phyloP scores from a whole-genome alignment of 2,329 filamentous ascomycete species.

The Alternaria sp. region DNA sequence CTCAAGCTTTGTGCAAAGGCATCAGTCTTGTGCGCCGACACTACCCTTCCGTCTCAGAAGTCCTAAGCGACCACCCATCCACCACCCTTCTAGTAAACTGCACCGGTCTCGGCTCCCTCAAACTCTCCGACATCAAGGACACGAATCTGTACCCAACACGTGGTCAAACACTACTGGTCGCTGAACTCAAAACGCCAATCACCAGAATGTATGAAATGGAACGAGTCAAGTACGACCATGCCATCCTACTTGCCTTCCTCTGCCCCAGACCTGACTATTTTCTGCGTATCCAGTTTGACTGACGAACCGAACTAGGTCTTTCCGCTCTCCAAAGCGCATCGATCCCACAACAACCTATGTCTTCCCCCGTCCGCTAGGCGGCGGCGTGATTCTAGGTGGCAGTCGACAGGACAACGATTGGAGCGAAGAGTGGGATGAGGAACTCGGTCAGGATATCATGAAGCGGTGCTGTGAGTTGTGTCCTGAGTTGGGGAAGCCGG shows the following conservation, averaged over 20 bases:
- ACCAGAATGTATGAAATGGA: slow-evolving; percentile 46
- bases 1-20: slow-evolving; percentile 76
- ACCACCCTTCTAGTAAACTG: slow-evolving; percentile 82
- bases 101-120: slow-evolving; percentile 77
- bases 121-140: slow-evolving; percentile 84
- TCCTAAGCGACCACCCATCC: slow-evolving; percentile 64
- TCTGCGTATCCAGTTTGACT: neutral
- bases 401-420: slow-evolving; percentile 81
- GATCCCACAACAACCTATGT: slow-evolving; percentile 54
- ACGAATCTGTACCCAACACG: slow-evolving; percentile 72
- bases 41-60: slow-evolving; percentile 71
- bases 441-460: slow-evolving; percentile 83
- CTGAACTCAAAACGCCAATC: slow-evolving; percentile 49
- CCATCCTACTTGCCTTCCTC: neutral
- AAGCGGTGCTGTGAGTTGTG: slow-evolving; percentile 70
- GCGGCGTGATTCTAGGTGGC: slow-evolving; percentile 84
- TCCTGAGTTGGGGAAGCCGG: slow-evolving; percentile 70
- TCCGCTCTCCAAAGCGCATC: slow-evolving; percentile 51
- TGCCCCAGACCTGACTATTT: neutral
- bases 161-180: slow-evolving; percentile 82
- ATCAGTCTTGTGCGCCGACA: slow-evolving; percentile 60
- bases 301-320: slow-evolving; percentile 25
- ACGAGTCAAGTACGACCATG: slow-evolving; percentile 11
- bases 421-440: slow-evolving; percentile 78
- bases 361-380: slow-evolving; percentile 60